Evolutionary conservation across 805 yeast genomes (phyloP).

Genomic region (Torulaspora delbrueckii): DNA sequence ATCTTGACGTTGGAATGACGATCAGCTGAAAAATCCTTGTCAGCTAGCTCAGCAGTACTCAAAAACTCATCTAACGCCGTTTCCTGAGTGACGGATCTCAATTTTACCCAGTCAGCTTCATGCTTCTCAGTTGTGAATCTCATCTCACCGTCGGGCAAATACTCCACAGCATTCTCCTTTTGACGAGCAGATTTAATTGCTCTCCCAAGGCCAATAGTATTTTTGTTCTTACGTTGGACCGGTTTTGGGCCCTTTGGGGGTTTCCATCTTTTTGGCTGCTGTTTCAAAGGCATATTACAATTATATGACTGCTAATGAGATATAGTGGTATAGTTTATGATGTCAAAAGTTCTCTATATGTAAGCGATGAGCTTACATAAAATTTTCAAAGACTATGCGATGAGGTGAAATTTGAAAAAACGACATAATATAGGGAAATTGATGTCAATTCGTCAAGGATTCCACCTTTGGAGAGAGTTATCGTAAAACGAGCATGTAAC

Average conservation of each 20-base stretch:
- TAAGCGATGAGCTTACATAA: slow-evolving; percentile 15
- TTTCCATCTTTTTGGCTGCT: slow-evolving; percentile 68
- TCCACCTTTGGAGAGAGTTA: slow-evolving; percentile 74
- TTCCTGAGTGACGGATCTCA: slow-evolving; percentile 93
- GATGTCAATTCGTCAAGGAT: neutral
- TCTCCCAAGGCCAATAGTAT: slow-evolving; percentile 80
- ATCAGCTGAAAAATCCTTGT: slow-evolving; percentile 93
- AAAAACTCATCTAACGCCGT: slow-evolving; percentile 89
- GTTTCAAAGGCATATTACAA: slow-evolving; percentile 39
- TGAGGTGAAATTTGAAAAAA: neutral
- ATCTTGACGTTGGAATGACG: slow-evolving; percentile 76
- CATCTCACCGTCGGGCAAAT: slow-evolving; percentile 80
- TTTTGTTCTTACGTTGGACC: slow-evolving; percentile 75
- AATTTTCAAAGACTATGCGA: slow-evolving; percentile 7
- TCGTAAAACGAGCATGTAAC: slow-evolving; percentile 93
- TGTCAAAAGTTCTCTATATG: neutral
- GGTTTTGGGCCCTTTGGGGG: slow-evolving; percentile 93
- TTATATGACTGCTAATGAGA: neutral
- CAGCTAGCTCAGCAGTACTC: slow-evolving; percentile 92
- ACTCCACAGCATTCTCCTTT: slow-evolving; percentile 62
- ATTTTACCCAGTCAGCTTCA: slow-evolving; percentile 83
- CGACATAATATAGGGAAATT: neutral
- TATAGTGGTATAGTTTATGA: neutral
- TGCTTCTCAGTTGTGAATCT: slow-evolving; percentile 80
- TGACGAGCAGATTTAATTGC: slow-evolving; percentile 70